These are phyloP conservation scores for Isatis tinctoria DNA, from an alignment of 345 rosid species.

Conservation along the genomic window DNA sequence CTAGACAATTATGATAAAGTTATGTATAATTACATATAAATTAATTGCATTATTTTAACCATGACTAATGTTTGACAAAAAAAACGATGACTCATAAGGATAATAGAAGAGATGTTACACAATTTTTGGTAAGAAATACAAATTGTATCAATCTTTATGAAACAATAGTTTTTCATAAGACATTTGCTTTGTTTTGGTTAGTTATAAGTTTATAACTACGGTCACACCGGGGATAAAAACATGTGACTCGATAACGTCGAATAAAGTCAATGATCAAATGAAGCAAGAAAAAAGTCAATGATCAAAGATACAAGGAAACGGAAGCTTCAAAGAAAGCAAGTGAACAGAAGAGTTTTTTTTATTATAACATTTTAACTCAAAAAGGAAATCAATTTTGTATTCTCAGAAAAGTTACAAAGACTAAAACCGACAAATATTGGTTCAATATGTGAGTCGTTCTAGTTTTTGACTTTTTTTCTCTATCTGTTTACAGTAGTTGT, in stretches of 20 bases:
- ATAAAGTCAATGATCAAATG: slow-evolving; percentile 15
- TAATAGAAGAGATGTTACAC: neutral
- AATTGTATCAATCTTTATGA: neutral
- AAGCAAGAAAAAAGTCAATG: slow-evolving; percentile 2
- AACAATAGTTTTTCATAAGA: neutral
- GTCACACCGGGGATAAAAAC: neutral
- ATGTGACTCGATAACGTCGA: slow-evolving; percentile 13
- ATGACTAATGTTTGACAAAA: neutral
- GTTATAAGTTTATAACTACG: neutral
- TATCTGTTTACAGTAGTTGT: neutral
- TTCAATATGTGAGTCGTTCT: neutral
- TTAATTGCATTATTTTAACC: neutral
- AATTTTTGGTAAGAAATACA: neutral
- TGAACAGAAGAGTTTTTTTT: neutral
- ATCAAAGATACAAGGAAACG: neutral
- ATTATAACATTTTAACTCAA: too few relatives aligned
- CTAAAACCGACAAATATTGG: too few relatives aligned
- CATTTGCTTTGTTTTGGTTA: neutral
- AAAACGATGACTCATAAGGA: neutral
- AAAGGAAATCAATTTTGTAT: too few relatives aligned
- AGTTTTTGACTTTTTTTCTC: neutral
- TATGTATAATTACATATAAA: too few relatives aligned
- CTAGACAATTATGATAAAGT: too few relatives aligned
- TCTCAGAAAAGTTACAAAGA: too few relatives aligned
- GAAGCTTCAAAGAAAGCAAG: neutral